These are phyloP conservation scores for Didymella lethalis DNA, from an alignment of 2,329 filamentous ascomycete species.

Conservation along the genomic window DNA sequence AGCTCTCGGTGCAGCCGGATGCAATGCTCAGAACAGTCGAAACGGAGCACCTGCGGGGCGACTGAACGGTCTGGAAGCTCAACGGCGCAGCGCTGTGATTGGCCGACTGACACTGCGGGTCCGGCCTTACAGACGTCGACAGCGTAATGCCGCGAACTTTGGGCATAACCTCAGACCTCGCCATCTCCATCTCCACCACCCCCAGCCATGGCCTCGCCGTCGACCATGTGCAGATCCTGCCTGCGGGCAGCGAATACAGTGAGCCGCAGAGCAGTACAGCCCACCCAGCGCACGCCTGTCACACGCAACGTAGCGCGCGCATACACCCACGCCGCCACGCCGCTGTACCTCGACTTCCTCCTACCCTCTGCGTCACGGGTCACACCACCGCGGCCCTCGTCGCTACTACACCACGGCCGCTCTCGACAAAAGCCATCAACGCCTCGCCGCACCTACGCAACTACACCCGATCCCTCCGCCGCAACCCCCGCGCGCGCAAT, in stretches of 20 bases:
- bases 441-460: slow-evolving; percentile 48
- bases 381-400: neutral
- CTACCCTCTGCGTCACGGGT: slow-evolving; percentile 28
- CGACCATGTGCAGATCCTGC: slow-evolving; percentile 43
- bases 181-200: slow-evolving; percentile 3
- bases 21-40: slow-evolving; percentile 9
- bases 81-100: slow-evolving; percentile 17
- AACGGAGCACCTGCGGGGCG: slow-evolving; percentile 10
- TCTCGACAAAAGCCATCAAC: neutral
- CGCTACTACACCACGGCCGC: slow-evolving; percentile 1
- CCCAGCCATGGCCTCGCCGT: slow-evolving; percentile 37
- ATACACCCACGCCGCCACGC: slow-evolving; percentile 37
- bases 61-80: slow-evolving; percentile 24
- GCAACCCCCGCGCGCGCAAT: slow-evolving; percentile 48
- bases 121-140: neutral
- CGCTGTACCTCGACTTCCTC: slow-evolving; percentile 45
- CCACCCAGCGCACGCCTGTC: slow-evolving; percentile 10
- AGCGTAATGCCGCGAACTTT: slow-evolving; percentile 9
- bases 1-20: slow-evolving; percentile 18
- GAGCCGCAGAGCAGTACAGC: slow-evolving; percentile 12
- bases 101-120: slow-evolving; percentile 10
- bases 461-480: slow-evolving; percentile 31
- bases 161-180: slow-evolving; percentile 27
- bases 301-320: slow-evolving; percentile 22
- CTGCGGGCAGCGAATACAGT: slow-evolving; percentile 28